Evolutionary conservation across 163 green algal species (phyloP), one percentile per base, ranked within the genome.

Genomic region (Prototheca cutis): DNA sequence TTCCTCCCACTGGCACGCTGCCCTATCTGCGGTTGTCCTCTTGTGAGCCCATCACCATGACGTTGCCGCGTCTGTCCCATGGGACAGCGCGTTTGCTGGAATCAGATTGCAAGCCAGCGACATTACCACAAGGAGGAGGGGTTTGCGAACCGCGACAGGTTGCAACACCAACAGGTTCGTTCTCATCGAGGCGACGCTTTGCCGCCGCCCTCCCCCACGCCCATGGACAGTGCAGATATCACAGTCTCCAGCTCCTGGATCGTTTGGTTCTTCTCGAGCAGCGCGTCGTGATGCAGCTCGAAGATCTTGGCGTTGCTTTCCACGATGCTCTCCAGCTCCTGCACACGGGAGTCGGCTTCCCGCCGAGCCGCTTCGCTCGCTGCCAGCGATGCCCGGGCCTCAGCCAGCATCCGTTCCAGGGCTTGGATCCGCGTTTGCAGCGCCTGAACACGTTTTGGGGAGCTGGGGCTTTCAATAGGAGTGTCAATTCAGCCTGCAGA

Each of bases 261-360:
- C 47, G 64, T 48, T 39, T 49, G 27, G 29, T 72, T 58, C 36
- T 66, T 66, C 6, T 59, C 32, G 36, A 72, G 51, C 58, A 72
- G 54, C 40, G 65, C 58, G 17, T 67, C 58, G n/a, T 67, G 67
- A 24, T 72, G 65, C 42, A 72, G 65, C 47, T 49, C 32, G 29
- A 72, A 72, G 28, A 72, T 58, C 4, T 21, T 29, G 19, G 47
- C 48, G 29, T 62, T 61, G 39, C 58, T 62, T 19, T 72, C 65
- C 23, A 72, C 31, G 24, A 67, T 51, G 6, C 25, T 32, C 4
- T 32, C 32, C 49, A 65, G 39, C 31, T 65, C 40, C 49, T 48
- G n/a, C 6, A 55, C 58, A 7, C 40, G 27, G 40, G 52, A 47
- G 39, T 67, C 58, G 0, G 55, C 45, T 17, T 23, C 49, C 19